Evolutionary conservation across 768 basidiomycete genomes (phyloP), one percentile per base, ranked within the genome.

Genomic region (Termitomyces sp.): DNA sequence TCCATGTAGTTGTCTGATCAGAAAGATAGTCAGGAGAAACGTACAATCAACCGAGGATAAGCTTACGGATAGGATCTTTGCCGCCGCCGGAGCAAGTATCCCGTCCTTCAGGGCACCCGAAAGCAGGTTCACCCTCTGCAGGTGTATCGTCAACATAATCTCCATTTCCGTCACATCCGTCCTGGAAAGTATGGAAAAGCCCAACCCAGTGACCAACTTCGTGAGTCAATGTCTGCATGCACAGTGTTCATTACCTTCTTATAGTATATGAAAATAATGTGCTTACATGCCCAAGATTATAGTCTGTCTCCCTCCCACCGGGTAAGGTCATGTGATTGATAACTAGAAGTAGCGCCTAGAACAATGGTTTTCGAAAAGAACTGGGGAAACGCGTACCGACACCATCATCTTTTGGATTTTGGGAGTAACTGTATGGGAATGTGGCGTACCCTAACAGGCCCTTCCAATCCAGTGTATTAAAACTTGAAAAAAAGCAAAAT

Each of bases 141-240:
- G 80, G 80, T 2, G 79, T 82, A 63, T 81, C 80, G 9, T 64
- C 65, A 56, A 82, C 79, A 20, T 52, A 60, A 64, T 82, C 80
- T 33, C 79, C 80, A 24, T 70, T 49, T 60, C 60, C 63, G 16
- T 55, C 51, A 71, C 76, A 81, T 22, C 79, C 79, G 40, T 78
- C 78, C 65, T 84, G 78, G 77, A 83, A 84, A 26, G 82, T 82
- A 70, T 84, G 82, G 70, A 76, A 83, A 20, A 83, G 73, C 28
- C 83, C 82, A 58, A 81, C 70, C 82, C 83, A 85, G 70, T 84
- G 82, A n/a, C 82, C 81, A 49, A 75, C 77, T 67, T 85, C 83
- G 64, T 85, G 83, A 14, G 77, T 81, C 58, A 80, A 61, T 42
- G 80, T 84, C 71, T 74, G 49, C 47, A 12, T 22, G 8, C 7